These are phyloP conservation scores for Kregervanrija delftensis DNA, from an alignment of 805 yeast genomes.

Conservation along the genomic window DNA sequence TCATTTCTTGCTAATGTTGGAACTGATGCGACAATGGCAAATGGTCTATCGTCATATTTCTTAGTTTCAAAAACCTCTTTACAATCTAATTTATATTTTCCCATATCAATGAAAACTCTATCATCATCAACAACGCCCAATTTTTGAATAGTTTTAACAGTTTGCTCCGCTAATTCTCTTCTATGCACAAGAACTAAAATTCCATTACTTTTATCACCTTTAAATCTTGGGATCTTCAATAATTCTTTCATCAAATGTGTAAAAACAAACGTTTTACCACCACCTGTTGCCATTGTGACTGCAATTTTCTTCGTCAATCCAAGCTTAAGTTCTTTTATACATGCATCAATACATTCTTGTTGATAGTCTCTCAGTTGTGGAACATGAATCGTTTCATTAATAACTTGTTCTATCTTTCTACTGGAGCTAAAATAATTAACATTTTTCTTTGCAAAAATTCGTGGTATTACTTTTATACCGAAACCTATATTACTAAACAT, in stretches of 20 bases:
- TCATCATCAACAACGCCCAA: slow-evolving; percentile 24
- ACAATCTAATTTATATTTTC: slow-evolving; percentile 32
- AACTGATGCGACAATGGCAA: slow-evolving; percentile 69
- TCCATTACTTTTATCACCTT: slow-evolving; percentile 26
- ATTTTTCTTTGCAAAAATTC: too few relatives aligned
- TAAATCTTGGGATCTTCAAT: slow-evolving; percentile 16
- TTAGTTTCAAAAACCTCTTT: slow-evolving; percentile 13
- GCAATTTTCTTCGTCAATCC: slow-evolving; percentile 49
- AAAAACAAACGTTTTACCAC: slow-evolving; percentile 86
- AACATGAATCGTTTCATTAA: too few relatives aligned
- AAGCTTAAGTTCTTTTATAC: slow-evolving; percentile 38
- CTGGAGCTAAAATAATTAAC: too few relatives aligned
- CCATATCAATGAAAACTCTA: slow-evolving; percentile 54
- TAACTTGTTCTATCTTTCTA: too few relatives aligned
- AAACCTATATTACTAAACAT: too few relatives aligned
- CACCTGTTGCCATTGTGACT: slow-evolving; percentile 87
- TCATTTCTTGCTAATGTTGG: slow-evolving; percentile 46
- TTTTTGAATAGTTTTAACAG: slow-evolving; percentile 40
- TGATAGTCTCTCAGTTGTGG: slow-evolving; percentile 42
- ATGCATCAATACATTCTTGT: slow-evolving; percentile 53
- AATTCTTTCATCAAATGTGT: slow-evolving; percentile 44
- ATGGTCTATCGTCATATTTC: slow-evolving; percentile 14
- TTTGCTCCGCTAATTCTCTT: slow-evolving; percentile 71
- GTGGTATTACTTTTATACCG: too few relatives aligned
- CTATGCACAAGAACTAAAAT: slow-evolving; percentile 72